A percentile compares a stretch with the other conserved stretches of the same genome.
Conservation (phyloP, 768 basidiomycete species). For the Leccinum variicolor region DNA sequence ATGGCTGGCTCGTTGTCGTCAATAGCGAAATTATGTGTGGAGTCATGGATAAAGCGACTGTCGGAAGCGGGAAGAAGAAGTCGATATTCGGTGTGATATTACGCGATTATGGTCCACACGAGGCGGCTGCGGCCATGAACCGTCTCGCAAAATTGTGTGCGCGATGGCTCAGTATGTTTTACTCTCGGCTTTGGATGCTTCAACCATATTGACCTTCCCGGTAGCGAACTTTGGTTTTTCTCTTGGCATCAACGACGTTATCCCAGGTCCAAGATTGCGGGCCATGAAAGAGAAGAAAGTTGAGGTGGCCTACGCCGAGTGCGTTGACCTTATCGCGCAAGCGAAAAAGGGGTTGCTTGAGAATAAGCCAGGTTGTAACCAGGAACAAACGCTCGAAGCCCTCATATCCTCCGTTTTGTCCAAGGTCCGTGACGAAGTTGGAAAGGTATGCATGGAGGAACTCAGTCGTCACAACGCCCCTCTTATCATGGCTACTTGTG, state of each 20-base stretch:
- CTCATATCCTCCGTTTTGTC: constrained; percentile 91
- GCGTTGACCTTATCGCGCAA: constrained; percentile 79
- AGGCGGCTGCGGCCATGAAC: constrained; percentile 95
- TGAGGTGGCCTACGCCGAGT: constrained; percentile 83
- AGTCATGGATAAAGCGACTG: constrained; percentile 97
- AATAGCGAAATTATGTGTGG: constrained; percentile 99
- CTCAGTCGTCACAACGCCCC: constrained; percentile 97
- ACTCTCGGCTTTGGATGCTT: neutral
- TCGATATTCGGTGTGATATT: constrained; percentile 98
- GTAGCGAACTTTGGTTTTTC: constrained; percentile 98
- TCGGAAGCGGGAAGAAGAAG: constrained; percentile 98
- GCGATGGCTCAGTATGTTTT: constrained; percentile 74
- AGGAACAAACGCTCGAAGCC: constrained; percentile 97
- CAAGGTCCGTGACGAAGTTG: constrained; percentile 93
- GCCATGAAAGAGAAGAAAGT: constrained; percentile 82
- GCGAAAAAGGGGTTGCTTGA: constrained; percentile 91
- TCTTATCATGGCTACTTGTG: constrained; percentile 98
- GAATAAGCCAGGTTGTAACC: constrained; percentile 96
- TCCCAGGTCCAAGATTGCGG: constrained; percentile 84
- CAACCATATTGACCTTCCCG: constrained; percentile 2
- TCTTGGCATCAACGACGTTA: constrained; percentile 97
- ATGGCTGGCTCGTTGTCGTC: constrained; percentile 94
- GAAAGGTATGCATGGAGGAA: constrained; percentile 97
- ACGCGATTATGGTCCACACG: constrained; percentile 93
- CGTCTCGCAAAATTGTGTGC: constrained; percentile 94